Evolutionary conservation across 352 stramenopile species (phyloP).

Genomic region (Pythium monospermum): DNA sequence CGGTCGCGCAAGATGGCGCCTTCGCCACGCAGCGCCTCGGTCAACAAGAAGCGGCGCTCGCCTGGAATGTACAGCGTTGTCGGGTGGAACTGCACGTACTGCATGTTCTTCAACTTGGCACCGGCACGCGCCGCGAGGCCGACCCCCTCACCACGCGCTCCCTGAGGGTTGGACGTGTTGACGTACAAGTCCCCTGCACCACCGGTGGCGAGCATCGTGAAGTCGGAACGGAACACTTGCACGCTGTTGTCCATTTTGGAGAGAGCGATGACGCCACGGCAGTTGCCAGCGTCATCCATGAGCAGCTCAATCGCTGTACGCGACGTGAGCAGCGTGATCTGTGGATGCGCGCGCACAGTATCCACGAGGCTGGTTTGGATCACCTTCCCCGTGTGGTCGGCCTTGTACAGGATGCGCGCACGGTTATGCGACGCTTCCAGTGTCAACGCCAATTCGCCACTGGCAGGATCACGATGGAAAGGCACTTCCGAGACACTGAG

Average conservation of each 20-base stretch:
- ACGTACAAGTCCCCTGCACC: slow-evolving; percentile 92
- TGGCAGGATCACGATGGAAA: slow-evolving; percentile 77
- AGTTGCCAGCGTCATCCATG: slow-evolving; percentile 49
- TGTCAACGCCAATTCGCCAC: slow-evolving; percentile 70
- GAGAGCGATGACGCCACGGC: slow-evolving; percentile 52
- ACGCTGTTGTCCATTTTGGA: slow-evolving; percentile 28
- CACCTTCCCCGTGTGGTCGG: slow-evolving; percentile 89
- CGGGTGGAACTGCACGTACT: slow-evolving; percentile 96
- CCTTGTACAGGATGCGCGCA: slow-evolving; percentile 92
- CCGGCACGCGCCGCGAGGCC: slow-evolving; percentile 74
- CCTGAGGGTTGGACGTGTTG: slow-evolving; percentile 93
- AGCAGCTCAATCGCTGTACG: slow-evolving; percentile 72
- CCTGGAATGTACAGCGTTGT: slow-evolving; percentile 91
- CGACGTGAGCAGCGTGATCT: slow-evolving; percentile 65
- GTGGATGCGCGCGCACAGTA: slow-evolving; percentile 79
- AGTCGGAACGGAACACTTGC: slow-evolving; percentile 64
- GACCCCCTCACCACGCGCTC: slow-evolving; percentile 66
- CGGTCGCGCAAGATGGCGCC: slow-evolving; percentile 88
- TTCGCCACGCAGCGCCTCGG: slow-evolving; percentile 90
- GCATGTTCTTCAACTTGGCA: slow-evolving; percentile 86
- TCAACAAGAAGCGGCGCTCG: slow-evolving; percentile 91
- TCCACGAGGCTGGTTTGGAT: slow-evolving; percentile 90
- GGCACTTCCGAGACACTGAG: slow-evolving; percentile 82
- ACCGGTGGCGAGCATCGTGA: slow-evolving; percentile 89
- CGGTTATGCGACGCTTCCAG: slow-evolving; percentile 92